Base-by-base conservation (phyloP, 108 stramenopile genomes). In the Cyclotella choctawhatcheeana region DNA sequence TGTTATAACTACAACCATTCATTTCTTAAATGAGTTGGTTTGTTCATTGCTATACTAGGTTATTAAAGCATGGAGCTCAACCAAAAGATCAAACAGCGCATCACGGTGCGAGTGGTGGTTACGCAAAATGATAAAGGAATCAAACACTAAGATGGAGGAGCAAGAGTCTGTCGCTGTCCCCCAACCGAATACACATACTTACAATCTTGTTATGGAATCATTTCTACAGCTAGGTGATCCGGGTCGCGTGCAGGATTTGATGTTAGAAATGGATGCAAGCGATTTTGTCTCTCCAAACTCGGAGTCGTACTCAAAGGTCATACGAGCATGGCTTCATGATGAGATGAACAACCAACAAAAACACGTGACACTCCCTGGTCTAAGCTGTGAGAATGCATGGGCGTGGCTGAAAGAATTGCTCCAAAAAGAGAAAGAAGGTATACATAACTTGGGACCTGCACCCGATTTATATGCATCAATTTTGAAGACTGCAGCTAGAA, bases 61-160 rank as follows among this genome's bases (percentile, higher is more conserved):
- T 2, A 89, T 92, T 44, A 66, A 74, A 54, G 90, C 90, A 44
- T 92, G 90, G 90, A 76, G 77, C 10, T 84, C 77, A 52, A 74
- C 90, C 0, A 73, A 55, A 16, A 75, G 84, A 35, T 53, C 59
- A 10, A 86, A 84, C 52, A 68, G 84, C 25, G 89, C 84, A 32
- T 68, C 74, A 66, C 76, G 89, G 2, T 85, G 84, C 20, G 48
- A 74, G 50, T 94, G 82, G 79, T 94, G 90, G 93, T 76, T 94
- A 3, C 66, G 80, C 22, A 76, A 86, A 50, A 84, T 89, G 63
- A 87, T 89, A 70, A 60, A 74, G 10, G 82, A 77, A 33, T 66
- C 67, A 44, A 58, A 77, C 32, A 18, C 33, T 10, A 52, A 34
- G 14, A 61, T 71, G n/a, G 53, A 77, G 13, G 61, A 78, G 14